Base-by-base conservation (phyloP, 179 eudicot genomes). In the Patellifolia procumbens region DNA sequence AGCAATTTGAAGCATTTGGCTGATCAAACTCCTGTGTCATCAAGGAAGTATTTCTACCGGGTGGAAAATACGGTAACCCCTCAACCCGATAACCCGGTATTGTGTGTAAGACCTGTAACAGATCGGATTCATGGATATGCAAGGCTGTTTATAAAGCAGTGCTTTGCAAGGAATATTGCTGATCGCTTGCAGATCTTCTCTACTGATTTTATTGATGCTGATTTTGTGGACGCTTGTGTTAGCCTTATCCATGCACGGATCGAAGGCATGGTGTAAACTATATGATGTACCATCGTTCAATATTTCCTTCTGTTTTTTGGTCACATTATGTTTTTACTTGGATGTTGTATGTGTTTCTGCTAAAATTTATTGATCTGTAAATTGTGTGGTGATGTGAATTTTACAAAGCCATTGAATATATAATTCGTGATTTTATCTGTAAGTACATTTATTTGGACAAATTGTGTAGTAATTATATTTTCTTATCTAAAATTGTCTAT, bases 1-100 rank as follows among this genome's bases (percentile, higher is more conserved):
- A 91, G 94, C 78, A 94, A 94, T 34, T 37, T 94, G 74, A 89
- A 86, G 84, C 86, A 82, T 74, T 78, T 94, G 85, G 79, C 86
- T 11, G 87, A 91, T 76, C 98, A 92, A 79, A 90, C 77, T 12
- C 85, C 91, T 0, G 87, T 76, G 32, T 68, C 81, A 26, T 63
- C 87, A 4, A 53, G 97, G 79, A 94, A 86, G 70, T 86, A 7
- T 82, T 94, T 92, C 53, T 94, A 94, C 83, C 79, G 97, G 82
- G 97, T 92, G 32, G 98, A 91, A 83, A 94, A 94, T 60, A 94
- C 97, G 2, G 91, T 91, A 1, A 94, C 98, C n/a, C 98, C 98
- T 16, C 94, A 91, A 66, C 86, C 95, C 0, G 97, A 94, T 82
- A 92, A 92, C 71, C 97, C 90, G 7, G 64, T 94, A 5, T 16